Evolutionary conservation across 805 yeast genomes (phyloP), one percentile per base, ranked within the genome.

Genomic region (Tetrapisispora fleetii): DNA sequence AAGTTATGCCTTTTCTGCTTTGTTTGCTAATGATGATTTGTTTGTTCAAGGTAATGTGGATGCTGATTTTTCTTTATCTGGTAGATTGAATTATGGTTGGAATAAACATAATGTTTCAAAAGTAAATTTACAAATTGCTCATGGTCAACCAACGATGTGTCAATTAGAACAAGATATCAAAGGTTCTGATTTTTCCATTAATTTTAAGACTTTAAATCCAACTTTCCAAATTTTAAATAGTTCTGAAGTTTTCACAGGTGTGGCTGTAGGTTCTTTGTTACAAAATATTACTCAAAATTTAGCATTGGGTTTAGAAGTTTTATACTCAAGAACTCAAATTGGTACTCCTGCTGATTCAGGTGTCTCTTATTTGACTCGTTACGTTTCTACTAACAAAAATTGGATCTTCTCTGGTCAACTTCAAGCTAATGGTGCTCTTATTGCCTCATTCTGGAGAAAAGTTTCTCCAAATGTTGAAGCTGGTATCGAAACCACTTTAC

Each of bases 91-190:
- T 75, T 86, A 86, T 70, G 88, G 90, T 57, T 89, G 96, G 96
- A 79, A 80, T 67, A 79, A 81, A 66, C 75, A 75, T 62, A 80
- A 82, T 68, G 72, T 83, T 60, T 78, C 95, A 52, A 90, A 89
- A 72, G 79, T 85, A 52, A 87, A 95, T 60, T 74, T 89, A 67
- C 98, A 91, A 74, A 74, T 89, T 57, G 86, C 95, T 58, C 74
- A 81, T 54, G 86, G 83, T 55, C 96, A 90, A 73, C 96, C 93
- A 55, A 75, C 93, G 50, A 88, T 91, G 95, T 77, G 85, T 54
- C 98, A 93, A 73, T 75, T 91, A 59, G 99, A 93, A 76, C 97
- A 93, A 68, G 99, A 93, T 69, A 83, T 80, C 73, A 91, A 85
- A 70, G 96, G 91, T 52, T 69, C 77, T 49, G 99, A 93, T 67